A percentile compares a stretch with the other conserved stretches of the same genome.
Conservation (phyloP, 1,139 yeast genomes). For the Taiozyma sp. region DNA sequence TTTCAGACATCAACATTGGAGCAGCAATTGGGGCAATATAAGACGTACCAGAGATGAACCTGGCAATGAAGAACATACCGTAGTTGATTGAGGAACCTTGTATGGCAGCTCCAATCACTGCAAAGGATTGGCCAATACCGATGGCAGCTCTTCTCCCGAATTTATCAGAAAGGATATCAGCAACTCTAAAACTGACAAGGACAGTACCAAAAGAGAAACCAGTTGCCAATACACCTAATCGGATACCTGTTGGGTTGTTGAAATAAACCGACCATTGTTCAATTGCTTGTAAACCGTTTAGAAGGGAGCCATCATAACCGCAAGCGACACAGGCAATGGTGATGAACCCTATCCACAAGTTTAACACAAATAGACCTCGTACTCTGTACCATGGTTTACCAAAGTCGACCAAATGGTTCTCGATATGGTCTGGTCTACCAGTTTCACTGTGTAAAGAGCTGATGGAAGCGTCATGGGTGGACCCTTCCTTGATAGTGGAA, state of each 20-base stretch:
- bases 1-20: slow-evolving; percentile 33
- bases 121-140: slow-evolving; percentile 32
- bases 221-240: slow-evolving; percentile 37
- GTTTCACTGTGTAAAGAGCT: not conserved
- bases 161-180: slow-evolving; percentile 35
- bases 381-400: slow-evolving; percentile 6
- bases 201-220: slow-evolving; percentile 46
- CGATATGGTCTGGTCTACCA: not conserved
- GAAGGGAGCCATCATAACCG: slow-evolving; percentile 45
- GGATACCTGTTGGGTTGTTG: slow-evolving; percentile 34
- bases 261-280: slow-evolving; percentile 22
- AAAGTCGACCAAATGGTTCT: slow-evolving; percentile 2
- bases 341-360: slow-evolving; percentile 29
- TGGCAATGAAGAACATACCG: slow-evolving; percentile 31
- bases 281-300: slow-evolving; percentile 41
- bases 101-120: slow-evolving; percentile 39
- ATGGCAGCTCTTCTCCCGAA: slow-evolving; percentile 39
- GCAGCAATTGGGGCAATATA: slow-evolving; percentile 27
- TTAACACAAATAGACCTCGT: slow-evolving; percentile 2
- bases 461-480: not conserved
- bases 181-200: slow-evolving; percentile 16
- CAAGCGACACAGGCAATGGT: slow-evolving; percentile 38
- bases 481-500: not conserved
- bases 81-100: slow-evolving; percentile 34
- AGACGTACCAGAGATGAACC: slow-evolving; percentile 33